These are phyloP conservation scores for Garcileccinum viscosum DNA, from an alignment of 1,284 basidiomycete species.

Conservation along the genomic window DNA sequence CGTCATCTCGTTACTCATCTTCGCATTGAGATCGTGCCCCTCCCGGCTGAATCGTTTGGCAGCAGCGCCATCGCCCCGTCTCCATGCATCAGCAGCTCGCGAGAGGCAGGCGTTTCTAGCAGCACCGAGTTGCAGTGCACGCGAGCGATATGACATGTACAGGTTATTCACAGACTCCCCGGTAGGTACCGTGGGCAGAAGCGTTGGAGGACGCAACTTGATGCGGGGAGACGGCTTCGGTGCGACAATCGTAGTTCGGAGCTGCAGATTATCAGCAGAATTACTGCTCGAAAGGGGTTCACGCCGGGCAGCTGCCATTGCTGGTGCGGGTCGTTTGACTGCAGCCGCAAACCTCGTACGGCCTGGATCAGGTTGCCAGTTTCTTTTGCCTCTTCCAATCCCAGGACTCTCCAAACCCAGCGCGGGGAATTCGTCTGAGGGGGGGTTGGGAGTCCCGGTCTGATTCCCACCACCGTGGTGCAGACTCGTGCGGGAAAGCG, in stretches of 20 bases:
- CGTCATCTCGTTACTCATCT: slow-evolving; percentile 86
- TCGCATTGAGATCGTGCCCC: slow-evolving; percentile 89
- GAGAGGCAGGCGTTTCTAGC: slow-evolving; percentile 95
- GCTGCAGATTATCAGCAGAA: slow-evolving; percentile 66
- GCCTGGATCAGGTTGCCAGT: slow-evolving; percentile 69
- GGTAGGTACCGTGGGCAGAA: slow-evolving; percentile 89
- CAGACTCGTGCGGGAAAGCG: slow-evolving; percentile 74
- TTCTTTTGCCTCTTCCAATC: slow-evolving; percentile 41
- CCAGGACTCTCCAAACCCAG: slow-evolving; percentile 55
- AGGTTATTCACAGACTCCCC: slow-evolving; percentile 79
- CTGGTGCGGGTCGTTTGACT: slow-evolving; percentile 68
- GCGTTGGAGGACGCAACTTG: slow-evolving; percentile 79
- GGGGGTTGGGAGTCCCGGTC: slow-evolving; percentile 48
- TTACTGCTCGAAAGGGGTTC: slow-evolving; percentile 42
- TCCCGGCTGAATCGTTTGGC: slow-evolving; percentile 94
- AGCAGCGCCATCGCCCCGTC: slow-evolving; percentile 90
- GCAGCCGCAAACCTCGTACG: slow-evolving; percentile 85
- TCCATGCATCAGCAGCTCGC: slow-evolving; percentile 93
- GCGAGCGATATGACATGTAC: slow-evolving; percentile 87
- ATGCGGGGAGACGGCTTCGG: slow-evolving; percentile 85
- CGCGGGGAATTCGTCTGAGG: slow-evolving; percentile 88
- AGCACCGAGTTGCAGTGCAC: slow-evolving; percentile 89
- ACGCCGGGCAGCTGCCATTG: slow-evolving; percentile 22
- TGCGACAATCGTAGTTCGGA: slow-evolving; percentile 73
- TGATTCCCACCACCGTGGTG: slow-evolving; percentile 47